Conservation (phyloP, 495 filamentous ascomycete genomes). For the Letharia columbiana region DNA sequence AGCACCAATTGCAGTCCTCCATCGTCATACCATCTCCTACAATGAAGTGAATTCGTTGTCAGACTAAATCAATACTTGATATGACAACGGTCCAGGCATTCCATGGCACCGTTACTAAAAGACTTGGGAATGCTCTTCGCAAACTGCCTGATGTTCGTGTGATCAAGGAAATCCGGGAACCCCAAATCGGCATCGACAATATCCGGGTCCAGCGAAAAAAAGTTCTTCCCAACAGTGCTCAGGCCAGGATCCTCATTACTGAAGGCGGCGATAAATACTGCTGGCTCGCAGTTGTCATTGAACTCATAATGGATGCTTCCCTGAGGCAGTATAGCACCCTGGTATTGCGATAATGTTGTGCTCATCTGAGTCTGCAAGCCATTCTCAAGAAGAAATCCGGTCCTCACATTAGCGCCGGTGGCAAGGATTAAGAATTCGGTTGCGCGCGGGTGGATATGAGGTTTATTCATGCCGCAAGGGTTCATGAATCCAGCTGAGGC, state of each 20-base stretch:
- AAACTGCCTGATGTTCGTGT: conserved; percentile 12
- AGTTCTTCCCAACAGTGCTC: conserved; percentile 24
- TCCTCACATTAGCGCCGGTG: conserved; percentile 26
- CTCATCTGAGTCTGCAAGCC: conserved; percentile 26
- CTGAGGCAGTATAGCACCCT: conserved; percentile 38
- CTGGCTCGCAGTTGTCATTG: conserved; percentile 37
- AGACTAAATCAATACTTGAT: conserved; percentile 6
- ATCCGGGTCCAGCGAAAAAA: conserved; percentile 9
- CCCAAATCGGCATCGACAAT: conserved; percentile 12
- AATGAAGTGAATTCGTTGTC: too few relatives aligned
- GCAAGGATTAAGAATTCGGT: conserved; percentile 38
- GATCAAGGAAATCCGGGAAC: conserved; percentile 8
- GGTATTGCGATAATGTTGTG: conserved; percentile 29
- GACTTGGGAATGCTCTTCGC: conserved; percentile 9
- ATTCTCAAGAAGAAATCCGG: conserved; percentile 35
- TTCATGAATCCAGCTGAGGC: conserved; percentile 35
- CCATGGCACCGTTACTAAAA: conserved; percentile 4
- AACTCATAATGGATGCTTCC: conserved; percentile 41
- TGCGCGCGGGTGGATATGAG: conserved; percentile 43
- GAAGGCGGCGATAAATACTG: conserved; percentile 36
- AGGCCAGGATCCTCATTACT: conserved; percentile 36
- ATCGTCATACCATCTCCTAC: too few relatives aligned
- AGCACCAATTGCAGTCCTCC: too few relatives aligned
- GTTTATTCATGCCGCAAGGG: conserved; percentile 40
- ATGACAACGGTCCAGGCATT: conserved; percentile 9